Base-by-base conservation (phyloP, 257 asterid genomes). In the Vinca minor region DNA sequence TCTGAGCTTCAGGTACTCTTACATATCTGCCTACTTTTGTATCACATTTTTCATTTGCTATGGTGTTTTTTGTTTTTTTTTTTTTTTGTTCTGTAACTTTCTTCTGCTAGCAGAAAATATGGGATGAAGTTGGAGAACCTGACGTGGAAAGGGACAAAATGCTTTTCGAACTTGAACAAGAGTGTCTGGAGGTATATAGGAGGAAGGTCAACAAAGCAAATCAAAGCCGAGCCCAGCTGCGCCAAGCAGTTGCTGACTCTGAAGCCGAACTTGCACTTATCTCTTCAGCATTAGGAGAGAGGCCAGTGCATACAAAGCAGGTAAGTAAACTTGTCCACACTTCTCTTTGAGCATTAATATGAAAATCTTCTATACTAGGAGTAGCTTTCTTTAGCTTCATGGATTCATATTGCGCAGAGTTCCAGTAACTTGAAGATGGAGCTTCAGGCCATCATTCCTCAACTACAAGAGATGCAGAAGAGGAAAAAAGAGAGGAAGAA, bases 111-210 rank as follows among this genome's bases (percentile, higher is more conserved):
- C 84, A 87, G 98, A 85, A 78, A 85, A 83, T 88, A 72, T 91
- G 96, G 96, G 84, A 91, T 68, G 95, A 91, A 75, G 75, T 88
- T 61, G 98, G 98, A 63, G 98, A 88, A 75, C 79, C 72, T 64
- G 94, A 78, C 52, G 41, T 68, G 1, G 87, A 85, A 67, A 88
- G 92, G 80, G 98, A 88, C 71, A 81, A 76, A 72, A 75, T 86
- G 92, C 83, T 91, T 67, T 73, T 47, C 21, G 95, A 91, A 72
- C 93, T 91, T 46, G 95, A 91, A 68, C 94, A 84, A 78, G 88
- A 85, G 75, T 91, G 98, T 73, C 59, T 88, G 74, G 84, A 83
- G 20, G 88, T 81, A 49, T 91, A 91, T 70, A 79, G 74, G 81
- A 82, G 91, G 81, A 86, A 86, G 72, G 96, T 91, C 67, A 94